Base-by-base conservation (phyloP, 2,329 filamentous ascomycete genomes). In the Botrytis paeoniae region DNA sequence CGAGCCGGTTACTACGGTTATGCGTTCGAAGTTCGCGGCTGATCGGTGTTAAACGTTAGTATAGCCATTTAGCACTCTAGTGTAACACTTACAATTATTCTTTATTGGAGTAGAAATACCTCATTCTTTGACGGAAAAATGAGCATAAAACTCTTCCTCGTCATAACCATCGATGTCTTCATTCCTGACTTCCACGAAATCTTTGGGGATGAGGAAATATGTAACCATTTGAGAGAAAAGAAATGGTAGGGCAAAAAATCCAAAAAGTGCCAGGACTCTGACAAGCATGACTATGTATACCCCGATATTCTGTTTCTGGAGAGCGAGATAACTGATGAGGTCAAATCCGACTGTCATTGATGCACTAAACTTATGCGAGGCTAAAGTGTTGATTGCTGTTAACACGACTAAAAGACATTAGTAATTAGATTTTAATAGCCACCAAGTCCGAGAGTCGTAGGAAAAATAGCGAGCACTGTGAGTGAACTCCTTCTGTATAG, bases 121-220 rank as follows among this genome's bases (percentile, higher is more conserved):
- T 59, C 54, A 59, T 29, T 59, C 14, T 29, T 32, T 32, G 29
- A 16, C 14, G 14, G 54, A 18, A 29, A 59, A 59, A 59, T 18
- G n/a, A 18, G 54, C 54, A 59, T 57, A 57, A 57, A 57, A 32
- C 7, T 57, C 54, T 32, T 57, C 54, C 16, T 29, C 29, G 70
- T 68, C 64, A 68, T 68, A 68, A 32, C 45, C 64, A 22, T 68
- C 43, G 7, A 68, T 14, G n/a, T 68, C 64, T 35, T 68, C 64
- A 22, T 68, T 68, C 37, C 64, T 41, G 22, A 68, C 25, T 32
- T 68, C 64, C 37, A 45, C 43, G 64, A 68, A 32, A 35, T 45
- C 64, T 39, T 68, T 43, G 64, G 64, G 64, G 14, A 68, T 43
- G 37, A 48, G 37, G 43, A 68, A 45, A 32, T 68, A 51, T 14